Conservation (phyloP, 176 grass and related monocot species). For the Zoysia japonica region DNA sequence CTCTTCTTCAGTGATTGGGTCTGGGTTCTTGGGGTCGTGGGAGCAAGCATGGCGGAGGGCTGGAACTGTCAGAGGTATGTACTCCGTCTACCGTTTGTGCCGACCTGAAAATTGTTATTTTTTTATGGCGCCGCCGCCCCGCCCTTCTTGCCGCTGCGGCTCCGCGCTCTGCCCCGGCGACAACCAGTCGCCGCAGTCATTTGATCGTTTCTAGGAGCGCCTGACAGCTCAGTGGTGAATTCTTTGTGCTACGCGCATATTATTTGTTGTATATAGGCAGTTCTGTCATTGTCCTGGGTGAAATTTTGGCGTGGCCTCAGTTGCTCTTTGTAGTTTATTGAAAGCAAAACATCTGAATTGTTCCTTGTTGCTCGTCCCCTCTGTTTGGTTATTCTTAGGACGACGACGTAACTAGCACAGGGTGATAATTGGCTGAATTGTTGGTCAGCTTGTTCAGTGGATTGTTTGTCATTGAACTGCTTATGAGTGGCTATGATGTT, state of each 20-base stretch:
- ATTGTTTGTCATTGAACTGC: slow-evolving; percentile 27
- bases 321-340: slow-evolving; percentile 6
- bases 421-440: slow-evolving; percentile 28
- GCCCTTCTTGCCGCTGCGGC: neutral
- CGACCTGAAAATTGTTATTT: neutral
- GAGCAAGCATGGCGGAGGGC: slow-evolving; percentile 18
- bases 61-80: slow-evolving; percentile 49
- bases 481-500: slow-evolving; percentile 13
- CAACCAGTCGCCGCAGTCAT: neutral
- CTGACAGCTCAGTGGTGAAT: neutral
- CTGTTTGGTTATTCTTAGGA: slow-evolving; percentile 24
- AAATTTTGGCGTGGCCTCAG: neutral
- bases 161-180: neutral
- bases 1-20: slow-evolving; percentile 46
- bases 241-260: neutral
- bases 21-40: slow-evolving; percentile 9
- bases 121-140: neutral
- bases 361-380: slow-evolving; percentile 7
- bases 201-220: neutral
- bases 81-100: slow-evolving; percentile 2
- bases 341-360: neutral
- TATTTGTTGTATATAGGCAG: neutral
- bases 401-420: slow-evolving; percentile 9
- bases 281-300: neutral
- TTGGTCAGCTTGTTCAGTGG: neutral